A percentile compares a stretch with the other conserved stretches of the same genome.
These are phyloP conservation scores for Nakazawaea wickerhamii DNA, from an alignment of 805 yeast species.

Conservation along the genomic window DNA sequence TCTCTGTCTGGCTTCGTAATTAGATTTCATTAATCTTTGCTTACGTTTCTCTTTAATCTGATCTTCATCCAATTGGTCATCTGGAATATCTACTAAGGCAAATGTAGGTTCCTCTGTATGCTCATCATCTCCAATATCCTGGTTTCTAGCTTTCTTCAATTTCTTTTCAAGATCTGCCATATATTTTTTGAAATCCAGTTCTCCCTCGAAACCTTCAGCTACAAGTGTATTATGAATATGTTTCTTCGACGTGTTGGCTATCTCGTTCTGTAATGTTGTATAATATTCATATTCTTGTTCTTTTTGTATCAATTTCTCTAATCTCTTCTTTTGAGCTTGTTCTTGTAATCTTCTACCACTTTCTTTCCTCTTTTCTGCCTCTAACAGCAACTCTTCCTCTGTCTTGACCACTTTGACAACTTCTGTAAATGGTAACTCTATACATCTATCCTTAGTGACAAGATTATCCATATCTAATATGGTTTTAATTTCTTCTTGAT, in stretches of 20 bases:
- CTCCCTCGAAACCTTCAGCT: slow-evolving; percentile 74
- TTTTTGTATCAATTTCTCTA: slow-evolving; percentile 74
- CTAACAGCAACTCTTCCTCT: slow-evolving; percentile 73
- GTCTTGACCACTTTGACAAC: slow-evolving; percentile 65
- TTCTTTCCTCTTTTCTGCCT: slow-evolving; percentile 76
- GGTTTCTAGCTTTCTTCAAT: slow-evolving; percentile 59
- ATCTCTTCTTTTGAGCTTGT: slow-evolving; percentile 80
- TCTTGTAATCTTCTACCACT: slow-evolving; percentile 87
- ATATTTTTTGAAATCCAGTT: slow-evolving; percentile 64
- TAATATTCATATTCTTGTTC: slow-evolving; percentile 78
- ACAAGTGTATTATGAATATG: slow-evolving; percentile 51
- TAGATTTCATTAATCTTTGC: slow-evolving; percentile 78
- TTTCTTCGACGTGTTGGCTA: slow-evolving; percentile 45
- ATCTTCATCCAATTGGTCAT: slow-evolving; percentile 73
- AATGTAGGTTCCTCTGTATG: slow-evolving; percentile 48
- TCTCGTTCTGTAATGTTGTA: slow-evolving; percentile 46
- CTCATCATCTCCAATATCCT: slow-evolving; percentile 57
- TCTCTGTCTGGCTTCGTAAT: slow-evolving; percentile 80
- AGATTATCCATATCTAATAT: slow-evolving; percentile 58
- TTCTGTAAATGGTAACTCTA: slow-evolving; percentile 78
- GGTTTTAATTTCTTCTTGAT: slow-evolving; percentile 52
- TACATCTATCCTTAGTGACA: slow-evolving; percentile 63
- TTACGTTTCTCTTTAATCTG: slow-evolving; percentile 81
- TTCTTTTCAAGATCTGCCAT: slow-evolving; percentile 60
- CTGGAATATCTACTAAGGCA: slow-evolving; percentile 79